Evolutionary conservation across 192 early-diverging fungal species (phyloP).

Genomic region (Backusella circina): DNA sequence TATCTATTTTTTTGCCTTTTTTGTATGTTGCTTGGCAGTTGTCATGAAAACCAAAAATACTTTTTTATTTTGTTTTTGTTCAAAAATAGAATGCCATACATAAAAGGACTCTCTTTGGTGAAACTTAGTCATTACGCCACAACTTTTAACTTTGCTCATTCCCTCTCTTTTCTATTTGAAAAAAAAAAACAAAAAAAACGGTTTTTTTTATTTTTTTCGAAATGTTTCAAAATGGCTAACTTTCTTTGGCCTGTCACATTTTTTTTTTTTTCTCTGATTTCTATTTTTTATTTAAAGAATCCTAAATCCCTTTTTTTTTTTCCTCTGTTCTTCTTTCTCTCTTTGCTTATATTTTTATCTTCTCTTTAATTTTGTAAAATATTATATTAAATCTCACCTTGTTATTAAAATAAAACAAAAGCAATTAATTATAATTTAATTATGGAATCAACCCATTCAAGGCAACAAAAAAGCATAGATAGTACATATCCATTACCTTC

Average conservation of each 20-base stretch:
- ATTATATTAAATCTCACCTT: background rate
- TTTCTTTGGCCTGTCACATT: slow-evolving; percentile 2
- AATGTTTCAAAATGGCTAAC: background rate
- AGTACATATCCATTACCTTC: background rate
- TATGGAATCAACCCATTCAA: background rate
- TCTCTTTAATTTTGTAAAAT: background rate
- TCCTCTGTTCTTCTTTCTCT: background rate
- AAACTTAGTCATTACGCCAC: background rate
- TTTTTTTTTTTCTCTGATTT: background rate
- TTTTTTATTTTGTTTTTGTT: background rate
- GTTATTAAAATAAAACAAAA: background rate
- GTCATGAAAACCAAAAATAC: background rate
- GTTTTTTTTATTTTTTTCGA: background rate
- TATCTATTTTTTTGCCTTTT: background rate
- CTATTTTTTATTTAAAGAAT: background rate
- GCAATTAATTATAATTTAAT: background rate
- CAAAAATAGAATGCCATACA: background rate
- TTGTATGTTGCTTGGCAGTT: background rate
- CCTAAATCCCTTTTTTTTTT: background rate
- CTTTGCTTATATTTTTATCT: background rate
- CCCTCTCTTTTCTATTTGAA: background rate
- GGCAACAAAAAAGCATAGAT: background rate
- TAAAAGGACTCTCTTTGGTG: background rate
- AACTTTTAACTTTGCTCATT: background rate
- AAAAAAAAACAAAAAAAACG: background rate